phyloP scores from a whole-genome alignment of 1,284 basidiomycete species.

The Macrocystidia cucumis region DNA sequence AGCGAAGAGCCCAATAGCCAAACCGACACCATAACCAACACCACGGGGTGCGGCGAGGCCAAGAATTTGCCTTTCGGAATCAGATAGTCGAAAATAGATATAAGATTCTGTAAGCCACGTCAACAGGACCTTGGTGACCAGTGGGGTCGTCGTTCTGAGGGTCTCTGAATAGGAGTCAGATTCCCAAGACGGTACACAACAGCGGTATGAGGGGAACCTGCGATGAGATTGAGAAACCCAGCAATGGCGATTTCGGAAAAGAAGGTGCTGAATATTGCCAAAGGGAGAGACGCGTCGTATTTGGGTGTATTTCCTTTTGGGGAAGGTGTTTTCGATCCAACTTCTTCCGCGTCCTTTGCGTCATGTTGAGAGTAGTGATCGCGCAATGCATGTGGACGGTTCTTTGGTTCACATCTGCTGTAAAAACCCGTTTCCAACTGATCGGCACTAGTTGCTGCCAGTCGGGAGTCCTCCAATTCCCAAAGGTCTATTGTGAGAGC shows the following conservation, averaged over 20 bases:
- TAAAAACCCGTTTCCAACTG: not conserved
- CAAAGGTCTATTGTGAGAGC: conserved; percentile 1
- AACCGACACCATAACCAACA: conserved; percentile 53
- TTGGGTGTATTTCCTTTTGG: conserved; percentile 15
- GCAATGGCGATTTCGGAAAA: conserved; percentile 45
- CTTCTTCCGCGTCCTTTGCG: conserved; percentile 6
- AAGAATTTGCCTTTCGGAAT: conserved; percentile 25
- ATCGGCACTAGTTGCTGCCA: not conserved
- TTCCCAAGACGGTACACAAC: not conserved
- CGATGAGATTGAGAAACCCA: conserved; percentile 45
- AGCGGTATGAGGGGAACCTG: conserved; percentile 30
- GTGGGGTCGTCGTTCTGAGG: conserved; percentile 51
- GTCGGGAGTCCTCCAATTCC: not conserved
- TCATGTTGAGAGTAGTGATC: conserved; percentile 5
- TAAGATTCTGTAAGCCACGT: conserved; percentile 55
- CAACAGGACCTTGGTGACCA: conserved; percentile 57
- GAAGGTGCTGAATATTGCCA: conserved; percentile 51
- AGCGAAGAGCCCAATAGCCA: conserved; percentile 49
- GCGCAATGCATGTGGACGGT: not conserved
- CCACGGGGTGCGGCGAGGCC: conserved; percentile 31
- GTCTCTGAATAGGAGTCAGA: conserved; percentile 33
- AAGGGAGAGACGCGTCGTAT: conserved; percentile 52
- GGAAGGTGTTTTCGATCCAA: conserved; percentile 3
- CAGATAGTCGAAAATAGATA: conserved; percentile 30
- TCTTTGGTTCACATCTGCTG: not conserved